Percentiles rank a stretch among this genome's conserved stretches.
Evolutionary conservation across 208 protist species (phyloP).

Genomic region (Acanthamoeba triangularis): DNA sequence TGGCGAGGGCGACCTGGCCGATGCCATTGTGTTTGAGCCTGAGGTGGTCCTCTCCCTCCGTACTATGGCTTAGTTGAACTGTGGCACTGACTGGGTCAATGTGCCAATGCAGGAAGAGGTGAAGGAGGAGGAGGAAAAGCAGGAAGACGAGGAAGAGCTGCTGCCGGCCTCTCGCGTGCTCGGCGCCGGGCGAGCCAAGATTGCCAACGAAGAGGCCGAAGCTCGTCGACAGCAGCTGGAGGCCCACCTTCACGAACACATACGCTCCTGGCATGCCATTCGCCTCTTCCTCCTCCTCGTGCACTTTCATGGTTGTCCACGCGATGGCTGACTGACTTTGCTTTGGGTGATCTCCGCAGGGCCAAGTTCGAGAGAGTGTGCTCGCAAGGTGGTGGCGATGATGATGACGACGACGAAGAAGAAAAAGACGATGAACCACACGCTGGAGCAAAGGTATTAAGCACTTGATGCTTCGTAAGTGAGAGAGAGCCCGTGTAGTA

Average conservation of each 20-base stretch:
- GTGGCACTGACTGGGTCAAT: too few species aligned
- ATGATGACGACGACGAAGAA: not conserved
- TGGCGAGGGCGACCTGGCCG: not conserved
- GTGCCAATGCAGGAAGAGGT: not conserved
- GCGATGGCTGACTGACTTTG: not conserved
- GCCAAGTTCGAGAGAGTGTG: not conserved
- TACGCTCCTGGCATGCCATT: not conserved
- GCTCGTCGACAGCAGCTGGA: not conserved
- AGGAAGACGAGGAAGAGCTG: constrained; percentile 1
- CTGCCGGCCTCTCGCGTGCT: not conserved
- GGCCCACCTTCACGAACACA: not conserved
- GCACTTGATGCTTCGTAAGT: too few species aligned
- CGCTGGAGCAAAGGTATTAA: not conserved
- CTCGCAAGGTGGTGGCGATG: not conserved
- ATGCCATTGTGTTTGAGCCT: not conserved
- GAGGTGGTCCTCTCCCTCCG: not conserved
- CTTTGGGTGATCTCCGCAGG: not conserved
- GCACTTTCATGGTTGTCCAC: too few species aligned
- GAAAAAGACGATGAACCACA: not conserved
- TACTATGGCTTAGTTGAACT: too few species aligned
- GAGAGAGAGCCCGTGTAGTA: not conserved
- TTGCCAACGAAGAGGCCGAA: not conserved
- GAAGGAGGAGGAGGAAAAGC: not conserved
- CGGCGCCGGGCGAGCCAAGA: not conserved
- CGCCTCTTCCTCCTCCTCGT: not conserved